Evolutionary conservation across 192 early-diverging fungal genomes (phyloP).

Genomic region (Diversispora epigaea): DNA sequence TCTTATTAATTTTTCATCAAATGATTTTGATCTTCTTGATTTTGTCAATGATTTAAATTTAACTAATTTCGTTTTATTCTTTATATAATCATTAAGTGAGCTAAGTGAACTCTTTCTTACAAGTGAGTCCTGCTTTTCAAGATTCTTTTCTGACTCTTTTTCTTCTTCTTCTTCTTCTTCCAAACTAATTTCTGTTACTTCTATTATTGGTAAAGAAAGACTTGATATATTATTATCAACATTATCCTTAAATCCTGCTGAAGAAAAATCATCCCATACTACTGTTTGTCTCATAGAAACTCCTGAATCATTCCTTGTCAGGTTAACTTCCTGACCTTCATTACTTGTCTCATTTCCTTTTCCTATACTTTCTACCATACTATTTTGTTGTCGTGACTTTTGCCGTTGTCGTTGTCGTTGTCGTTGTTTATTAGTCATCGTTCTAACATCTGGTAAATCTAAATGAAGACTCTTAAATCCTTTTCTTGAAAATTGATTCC

Average conservation of each 20-base stretch:
- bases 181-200: not conserved
- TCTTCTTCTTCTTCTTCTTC: too few relatives aligned
- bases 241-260: not conserved
- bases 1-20: not conserved
- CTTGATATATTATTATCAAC: not conserved
- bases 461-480: conserved; percentile 14
- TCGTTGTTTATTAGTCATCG: not conserved
- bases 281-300: not conserved
- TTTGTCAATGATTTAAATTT: not conserved
- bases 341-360: not conserved
- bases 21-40: not conserved
- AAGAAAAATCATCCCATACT: conserved; percentile 23
- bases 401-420: not conserved
- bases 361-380: not conserved
- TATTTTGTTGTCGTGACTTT: not conserved
- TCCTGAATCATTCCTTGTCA: conserved; percentile 19
- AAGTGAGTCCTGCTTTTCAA: too few relatives aligned
- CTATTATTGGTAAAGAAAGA: not conserved
- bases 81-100: not conserved
- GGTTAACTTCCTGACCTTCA: not conserved
- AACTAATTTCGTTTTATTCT: not conserved
- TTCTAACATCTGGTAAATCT: not conserved
- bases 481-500: conserved; percentile 7
- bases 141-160: not conserved
- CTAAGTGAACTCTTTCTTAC: not conserved